phyloP scores from a whole-genome alignment of 108 stramenopile genomes.

The Mediolabrus comicus region DNA sequence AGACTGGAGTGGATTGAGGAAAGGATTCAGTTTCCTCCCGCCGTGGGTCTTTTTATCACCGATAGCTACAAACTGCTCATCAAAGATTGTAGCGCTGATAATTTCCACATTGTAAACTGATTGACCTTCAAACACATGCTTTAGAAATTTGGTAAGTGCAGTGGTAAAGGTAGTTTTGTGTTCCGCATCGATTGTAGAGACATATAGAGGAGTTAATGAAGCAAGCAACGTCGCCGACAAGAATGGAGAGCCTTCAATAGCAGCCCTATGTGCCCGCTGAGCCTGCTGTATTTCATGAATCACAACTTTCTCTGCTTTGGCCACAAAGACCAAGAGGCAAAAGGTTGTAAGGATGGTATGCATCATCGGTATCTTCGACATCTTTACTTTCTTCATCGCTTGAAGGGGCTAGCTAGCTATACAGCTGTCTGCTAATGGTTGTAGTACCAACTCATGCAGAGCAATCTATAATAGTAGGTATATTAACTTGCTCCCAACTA shows the following conservation, averaged over 20 bases:
- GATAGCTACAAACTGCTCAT: conserved; percentile 26
- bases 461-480: too few species aligned
- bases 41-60: neutral
- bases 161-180: conserved; percentile 4
- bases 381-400: too few species aligned
- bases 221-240: conserved; percentile 30
- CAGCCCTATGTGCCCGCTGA: neutral
- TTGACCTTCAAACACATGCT: conserved; percentile 35
- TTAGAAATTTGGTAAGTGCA: conserved; percentile 17
- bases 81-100: conserved; percentile 23
- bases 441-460: too few species aligned
- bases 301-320: neutral
- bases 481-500: too few species aligned
- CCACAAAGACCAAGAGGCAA: neutral
- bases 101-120: conserved; percentile 31
- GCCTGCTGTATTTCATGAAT: neutral
- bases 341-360: neutral
- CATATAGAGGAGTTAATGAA: conserved; percentile 13
- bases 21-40: neutral
- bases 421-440: too few species aligned
- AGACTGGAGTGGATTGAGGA: neutral
- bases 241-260: conserved; percentile 12
- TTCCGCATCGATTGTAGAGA: conserved; percentile 6
- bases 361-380: neutral
- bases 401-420: too few species aligned